A percentile compares a stretch with the other conserved stretches of the same genome.
Evolutionary conservation across 164 flowering plant genomes (phyloP).

Genomic region (Aristolochia contorta): DNA sequence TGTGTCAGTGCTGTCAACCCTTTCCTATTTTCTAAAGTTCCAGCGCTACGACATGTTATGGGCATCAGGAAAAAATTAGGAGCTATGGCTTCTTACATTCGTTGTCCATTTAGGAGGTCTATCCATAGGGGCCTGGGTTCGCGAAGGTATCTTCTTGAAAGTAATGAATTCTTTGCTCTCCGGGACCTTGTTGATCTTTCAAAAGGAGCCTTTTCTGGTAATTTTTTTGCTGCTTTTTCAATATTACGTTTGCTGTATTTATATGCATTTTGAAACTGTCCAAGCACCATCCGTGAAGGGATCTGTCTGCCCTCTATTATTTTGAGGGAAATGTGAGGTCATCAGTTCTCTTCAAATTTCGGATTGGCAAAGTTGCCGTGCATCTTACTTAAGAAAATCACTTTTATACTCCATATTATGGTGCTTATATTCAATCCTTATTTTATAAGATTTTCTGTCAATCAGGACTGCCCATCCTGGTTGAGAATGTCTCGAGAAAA

Average conservation of each 20-base stretch:
- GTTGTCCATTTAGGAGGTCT: conserved; percentile 77
- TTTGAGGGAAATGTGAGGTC: too few relatives aligned
- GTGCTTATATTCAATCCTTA: not conserved
- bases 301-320: too few relatives aligned
- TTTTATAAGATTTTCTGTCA: not conserved
- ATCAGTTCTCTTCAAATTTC: too few relatives aligned
- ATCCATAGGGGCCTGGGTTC: conserved; percentile 65
- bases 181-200: conserved; percentile 93
- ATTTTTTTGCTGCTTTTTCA: conserved; percentile 2
- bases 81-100: conserved; percentile 70
- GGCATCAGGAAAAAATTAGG: conserved; percentile 64
- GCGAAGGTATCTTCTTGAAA: conserved; percentile 86
- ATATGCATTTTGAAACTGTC: too few relatives aligned
- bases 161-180: conserved; percentile 87
- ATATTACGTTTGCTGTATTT: not conserved
- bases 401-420: not conserved
- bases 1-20: conserved; percentile 97
- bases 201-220: conserved; percentile 92
- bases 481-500: conserved; percentile 67
- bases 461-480: conserved; percentile 59
- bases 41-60: conserved; percentile 68
- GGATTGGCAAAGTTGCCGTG: too few relatives aligned
- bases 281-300: too few relatives aligned
- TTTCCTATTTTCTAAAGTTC: conserved; percentile 72
- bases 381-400: not conserved